Percentiles rank a stretch among this genome's conserved stretches.
phyloP scores from a whole-genome alignment of 139 green algal genomes.

The Coccomyxa sp. region DNA sequence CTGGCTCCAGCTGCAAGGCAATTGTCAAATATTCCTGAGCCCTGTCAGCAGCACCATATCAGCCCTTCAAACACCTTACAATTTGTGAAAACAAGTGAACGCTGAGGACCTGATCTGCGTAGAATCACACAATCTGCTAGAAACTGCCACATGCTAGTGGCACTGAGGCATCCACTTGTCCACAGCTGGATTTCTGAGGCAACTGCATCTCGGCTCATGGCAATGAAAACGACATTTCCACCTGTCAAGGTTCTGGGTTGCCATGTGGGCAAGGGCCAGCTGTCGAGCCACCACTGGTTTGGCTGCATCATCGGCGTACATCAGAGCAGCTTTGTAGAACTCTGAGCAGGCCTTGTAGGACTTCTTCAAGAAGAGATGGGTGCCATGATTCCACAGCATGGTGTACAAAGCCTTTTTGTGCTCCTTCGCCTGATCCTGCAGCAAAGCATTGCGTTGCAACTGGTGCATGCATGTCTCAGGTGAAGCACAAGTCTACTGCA shows the following conservation, averaged over 20 bases:
- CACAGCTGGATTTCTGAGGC: background rate
- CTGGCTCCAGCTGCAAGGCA: slow-evolving; percentile 10
- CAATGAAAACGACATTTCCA: background rate
- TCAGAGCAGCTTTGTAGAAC: background rate
- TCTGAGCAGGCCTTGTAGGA: background rate
- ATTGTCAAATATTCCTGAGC: slow-evolving; percentile 14
- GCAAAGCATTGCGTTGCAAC: too few relatives aligned
- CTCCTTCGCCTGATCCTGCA: background rate
- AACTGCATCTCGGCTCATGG: background rate
- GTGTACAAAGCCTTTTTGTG: background rate
- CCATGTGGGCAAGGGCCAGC: slow-evolving; percentile 8
- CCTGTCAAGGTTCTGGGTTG: background rate
- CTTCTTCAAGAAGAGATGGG: slow-evolving; percentile 1
- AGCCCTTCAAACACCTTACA: too few relatives aligned
- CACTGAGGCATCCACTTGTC: background rate
- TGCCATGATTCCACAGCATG: slow-evolving; percentile 11
- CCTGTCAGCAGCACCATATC: slow-evolving; percentile 5
- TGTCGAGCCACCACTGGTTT: slow-evolving; percentile 8
- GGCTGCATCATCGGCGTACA: slow-evolving; percentile 5
- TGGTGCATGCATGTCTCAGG: too few relatives aligned
- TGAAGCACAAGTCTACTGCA: too few relatives aligned
- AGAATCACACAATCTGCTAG: background rate
- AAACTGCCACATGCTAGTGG: background rate
- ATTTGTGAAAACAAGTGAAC: background rate
- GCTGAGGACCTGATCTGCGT: background rate